A percentile compares a stretch with the other conserved stretches of the same genome.
Evolutionary conservation across 2,329 filamentous ascomycete species (phyloP).

Genomic region (Chrysoporthe austroafricana): DNA sequence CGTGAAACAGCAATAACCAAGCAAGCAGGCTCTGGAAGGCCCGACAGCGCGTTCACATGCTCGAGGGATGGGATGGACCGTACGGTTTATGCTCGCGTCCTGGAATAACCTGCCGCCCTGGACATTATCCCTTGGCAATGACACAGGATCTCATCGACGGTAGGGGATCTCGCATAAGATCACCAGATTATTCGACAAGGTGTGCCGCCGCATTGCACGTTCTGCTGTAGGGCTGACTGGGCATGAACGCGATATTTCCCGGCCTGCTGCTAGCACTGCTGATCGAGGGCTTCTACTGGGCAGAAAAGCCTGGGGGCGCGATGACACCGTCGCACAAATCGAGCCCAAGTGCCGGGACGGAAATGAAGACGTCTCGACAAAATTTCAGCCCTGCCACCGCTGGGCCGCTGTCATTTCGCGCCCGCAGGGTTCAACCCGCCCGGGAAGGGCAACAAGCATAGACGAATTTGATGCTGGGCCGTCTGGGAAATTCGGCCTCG

Average conservation of each 20-base stretch:
- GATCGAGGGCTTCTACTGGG: not conserved
- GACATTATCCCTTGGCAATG: not conserved
- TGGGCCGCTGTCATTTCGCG: conserved; percentile 3
- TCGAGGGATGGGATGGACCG: not conserved
- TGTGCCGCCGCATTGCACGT: not conserved
- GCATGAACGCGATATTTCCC: not conserved
- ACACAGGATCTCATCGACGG: not conserved
- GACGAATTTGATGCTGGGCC: not conserved
- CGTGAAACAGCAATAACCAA: not conserved
- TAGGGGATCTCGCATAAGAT: not conserved
- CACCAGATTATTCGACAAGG: not conserved
- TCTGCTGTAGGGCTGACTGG: conserved; percentile 4
- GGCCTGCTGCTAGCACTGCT: not conserved
- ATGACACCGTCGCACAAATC: not conserved
- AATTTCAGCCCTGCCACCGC: not conserved
- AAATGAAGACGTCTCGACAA: conserved; percentile 6
- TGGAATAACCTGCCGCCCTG: not conserved
- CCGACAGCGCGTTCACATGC: not conserved
- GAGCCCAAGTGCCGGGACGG: not conserved
- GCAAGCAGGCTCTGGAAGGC: not conserved
- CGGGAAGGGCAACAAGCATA: conserved; percentile 1
- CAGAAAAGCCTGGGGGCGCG: not conserved
- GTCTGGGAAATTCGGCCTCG: not conserved
- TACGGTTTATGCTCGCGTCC: not conserved
- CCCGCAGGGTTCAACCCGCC: conserved; percentile 10